Base-by-base conservation (phyloP, 202 grass and related monocot species). In the Miscanthus sacchariflorus region DNA sequence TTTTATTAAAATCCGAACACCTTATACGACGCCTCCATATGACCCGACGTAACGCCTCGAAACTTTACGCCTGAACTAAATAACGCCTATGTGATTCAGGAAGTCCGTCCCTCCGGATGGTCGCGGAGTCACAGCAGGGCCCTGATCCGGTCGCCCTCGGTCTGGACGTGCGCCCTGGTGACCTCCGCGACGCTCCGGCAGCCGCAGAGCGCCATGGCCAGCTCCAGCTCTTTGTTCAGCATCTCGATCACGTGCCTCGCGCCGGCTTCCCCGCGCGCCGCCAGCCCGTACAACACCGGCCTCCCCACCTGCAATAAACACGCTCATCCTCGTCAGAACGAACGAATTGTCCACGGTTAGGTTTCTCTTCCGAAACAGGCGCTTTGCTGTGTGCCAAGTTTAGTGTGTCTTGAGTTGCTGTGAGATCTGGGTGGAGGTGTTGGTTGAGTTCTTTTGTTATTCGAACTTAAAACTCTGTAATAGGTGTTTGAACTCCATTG, bases 141-240 rank as follows among this genome's bases (percentile, higher is more conserved):
- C 84, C 86, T 94, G 30, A 92, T 17, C 67, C 87, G 85, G 49
- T 98, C 90, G 19, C 82, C 87, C 69, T 93, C 76, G 11, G 87
- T 96, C 15, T 11, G 50, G 83, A 95, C 89, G 46, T 91, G 96
- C 17, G 58, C 87, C 75, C 96, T 85, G 61, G 94, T 88, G 70
- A 99, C 86, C 24, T 88, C 87, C 15, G 12, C 64, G 18, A 96
- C 70, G 78, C 83, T 90, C 8, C 65, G 91, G 84, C 94, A 89
- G 48, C 96, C 94, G 25, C 90, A 90, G 49, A 99, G 90, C 67
- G 92, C 91, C 96, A 99, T 99, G 69, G 92, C 81, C 5, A 96
- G 76, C 86, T 96, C 94, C 74, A 99, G 81, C 86, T 99, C 96
- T 2, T 25, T 21, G 50, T 91, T 92, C 72, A 99, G 94, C 91